Conservation (phyloP, 495 filamentous ascomycete genomes). For the Jackrogersella minutella region DNA sequence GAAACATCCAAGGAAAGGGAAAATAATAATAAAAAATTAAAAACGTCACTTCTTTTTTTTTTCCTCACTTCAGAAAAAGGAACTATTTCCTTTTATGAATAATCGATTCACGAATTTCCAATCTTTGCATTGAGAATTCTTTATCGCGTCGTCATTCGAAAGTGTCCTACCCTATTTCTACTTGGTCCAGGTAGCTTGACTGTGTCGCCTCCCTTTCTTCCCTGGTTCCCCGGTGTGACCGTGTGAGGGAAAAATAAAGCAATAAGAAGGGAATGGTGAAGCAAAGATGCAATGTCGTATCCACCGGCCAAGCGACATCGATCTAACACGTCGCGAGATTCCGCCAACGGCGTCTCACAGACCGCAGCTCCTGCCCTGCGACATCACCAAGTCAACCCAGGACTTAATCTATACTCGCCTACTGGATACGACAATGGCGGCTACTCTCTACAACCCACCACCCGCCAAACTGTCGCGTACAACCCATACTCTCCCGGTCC, state of each 20-base stretch:
- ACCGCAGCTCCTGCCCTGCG: conserved; percentile 40
- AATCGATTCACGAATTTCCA: neutral
- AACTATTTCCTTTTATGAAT: neutral
- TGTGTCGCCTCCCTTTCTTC: conserved; percentile 10
- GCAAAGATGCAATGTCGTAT: conserved; percentile 48
- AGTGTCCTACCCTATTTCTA: neutral
- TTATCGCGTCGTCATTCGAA: neutral
- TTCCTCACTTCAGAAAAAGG: neutral
- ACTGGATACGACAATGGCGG: conserved; percentile 42
- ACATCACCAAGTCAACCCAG: conserved; percentile 33
- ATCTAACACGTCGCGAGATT: conserved; percentile 48
- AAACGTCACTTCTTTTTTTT: neutral
- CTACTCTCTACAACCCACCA: conserved; percentile 37
- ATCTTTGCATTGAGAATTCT: neutral
- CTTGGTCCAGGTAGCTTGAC: neutral
- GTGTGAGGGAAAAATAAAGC: conserved; percentile 19
- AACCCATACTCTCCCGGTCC: conserved; percentile 40
- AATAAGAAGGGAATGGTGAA: conserved; percentile 13
- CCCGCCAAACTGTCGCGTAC: conserved; percentile 35
- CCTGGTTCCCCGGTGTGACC: conserved; percentile 10
- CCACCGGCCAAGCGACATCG: conserved; percentile 48
- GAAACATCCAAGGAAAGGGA: conserved; percentile 9
- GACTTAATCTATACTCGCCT: conserved; percentile 34
- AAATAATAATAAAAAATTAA: no score
- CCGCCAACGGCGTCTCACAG: conserved; percentile 40